phyloP scores from a whole-genome alignment of 1,284 basidiomycete species.

The Microbotryum intermedium region DNA sequence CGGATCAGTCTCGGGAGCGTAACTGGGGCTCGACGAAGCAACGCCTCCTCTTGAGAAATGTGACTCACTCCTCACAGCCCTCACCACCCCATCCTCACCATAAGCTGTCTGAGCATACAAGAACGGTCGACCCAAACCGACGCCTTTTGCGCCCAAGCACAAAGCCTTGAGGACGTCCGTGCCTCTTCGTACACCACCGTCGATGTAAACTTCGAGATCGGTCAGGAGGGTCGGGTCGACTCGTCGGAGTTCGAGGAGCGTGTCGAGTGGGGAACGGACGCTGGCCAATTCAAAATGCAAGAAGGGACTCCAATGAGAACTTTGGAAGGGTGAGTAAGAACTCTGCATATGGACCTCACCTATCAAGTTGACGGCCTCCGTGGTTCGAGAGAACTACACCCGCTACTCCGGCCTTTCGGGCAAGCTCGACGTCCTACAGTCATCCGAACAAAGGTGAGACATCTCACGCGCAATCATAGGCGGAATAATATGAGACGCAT shows the following conservation, averaged over 20 bases:
- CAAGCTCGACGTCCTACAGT: slow-evolving; percentile 61
- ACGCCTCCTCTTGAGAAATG: background rate
- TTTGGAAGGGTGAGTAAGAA: background rate
- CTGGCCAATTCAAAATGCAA: slow-evolving; percentile 20
- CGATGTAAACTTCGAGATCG: slow-evolving; percentile 69
- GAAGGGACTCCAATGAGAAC: background rate
- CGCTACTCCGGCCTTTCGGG: slow-evolving; percentile 45
- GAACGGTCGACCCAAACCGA: slow-evolving; percentile 80
- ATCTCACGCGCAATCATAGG: too few species aligned
- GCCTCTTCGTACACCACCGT: slow-evolving; percentile 75
- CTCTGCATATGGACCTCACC: too few species aligned
- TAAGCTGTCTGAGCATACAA: slow-evolving; percentile 69
- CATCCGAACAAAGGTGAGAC: slow-evolving; percentile 31
- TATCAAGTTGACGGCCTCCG: slow-evolving; percentile 47
- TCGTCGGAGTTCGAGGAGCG: slow-evolving; percentile 48
- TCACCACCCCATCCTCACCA: slow-evolving; percentile 69
- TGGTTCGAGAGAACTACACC: slow-evolving; percentile 43
- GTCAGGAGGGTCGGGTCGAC: slow-evolving; percentile 64
- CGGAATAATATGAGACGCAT: too few species aligned
- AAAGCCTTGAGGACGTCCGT: slow-evolving; percentile 87
- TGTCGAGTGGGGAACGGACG: slow-evolving; percentile 35
- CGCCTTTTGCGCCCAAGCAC: slow-evolving; percentile 79
- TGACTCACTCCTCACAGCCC: slow-evolving; percentile 48
- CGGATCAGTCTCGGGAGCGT: background rate
- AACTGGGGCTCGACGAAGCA: too few species aligned